Evolutionary conservation across 169 alveolate species (phyloP).

Genomic region (Plasmodium vivax): DNA sequence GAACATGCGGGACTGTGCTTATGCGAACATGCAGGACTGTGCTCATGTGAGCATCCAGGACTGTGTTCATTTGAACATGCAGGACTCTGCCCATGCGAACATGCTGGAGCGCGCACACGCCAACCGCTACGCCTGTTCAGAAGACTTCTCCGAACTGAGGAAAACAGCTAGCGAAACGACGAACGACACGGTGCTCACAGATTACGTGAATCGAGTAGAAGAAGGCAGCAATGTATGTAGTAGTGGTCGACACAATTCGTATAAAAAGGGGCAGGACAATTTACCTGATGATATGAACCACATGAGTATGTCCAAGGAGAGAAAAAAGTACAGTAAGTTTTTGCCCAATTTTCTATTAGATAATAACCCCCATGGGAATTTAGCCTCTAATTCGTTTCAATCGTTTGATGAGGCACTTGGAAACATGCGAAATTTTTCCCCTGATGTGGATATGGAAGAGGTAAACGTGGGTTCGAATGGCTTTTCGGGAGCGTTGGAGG

Average conservation of each 20-base stretch:
- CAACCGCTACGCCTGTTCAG: background rate
- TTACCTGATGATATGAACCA: slow-evolving; percentile 20
- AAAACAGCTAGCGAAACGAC: slow-evolving; percentile 70
- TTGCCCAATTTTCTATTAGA: slow-evolving; percentile 66
- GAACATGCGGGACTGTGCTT: too few species aligned
- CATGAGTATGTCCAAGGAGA: slow-evolving; percentile 13
- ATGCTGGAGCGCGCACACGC: background rate
- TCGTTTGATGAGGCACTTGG: background rate
- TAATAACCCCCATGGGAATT: background rate
- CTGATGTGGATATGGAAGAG: background rate
- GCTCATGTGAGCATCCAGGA: too few species aligned
- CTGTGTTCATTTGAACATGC: too few species aligned
- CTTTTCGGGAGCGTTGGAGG: background rate
- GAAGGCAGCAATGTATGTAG: slow-evolving; percentile 2
- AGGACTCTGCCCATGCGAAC: background rate
- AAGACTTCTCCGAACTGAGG: slow-evolving; percentile 23
- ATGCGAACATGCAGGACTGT: too few species aligned
- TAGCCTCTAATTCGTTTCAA: slow-evolving; percentile 43
- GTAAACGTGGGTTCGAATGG: background rate
- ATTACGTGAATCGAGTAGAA: slow-evolving; percentile 21
- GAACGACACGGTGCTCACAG: slow-evolving; percentile 19
- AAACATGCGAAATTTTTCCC: background rate
- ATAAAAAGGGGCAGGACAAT: background rate
- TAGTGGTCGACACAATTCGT: background rate
- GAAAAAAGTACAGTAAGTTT: background rate